Evolutionary conservation across 306 rosid species (phyloP).

Genomic region (Chamaecrista fasciculata): DNA sequence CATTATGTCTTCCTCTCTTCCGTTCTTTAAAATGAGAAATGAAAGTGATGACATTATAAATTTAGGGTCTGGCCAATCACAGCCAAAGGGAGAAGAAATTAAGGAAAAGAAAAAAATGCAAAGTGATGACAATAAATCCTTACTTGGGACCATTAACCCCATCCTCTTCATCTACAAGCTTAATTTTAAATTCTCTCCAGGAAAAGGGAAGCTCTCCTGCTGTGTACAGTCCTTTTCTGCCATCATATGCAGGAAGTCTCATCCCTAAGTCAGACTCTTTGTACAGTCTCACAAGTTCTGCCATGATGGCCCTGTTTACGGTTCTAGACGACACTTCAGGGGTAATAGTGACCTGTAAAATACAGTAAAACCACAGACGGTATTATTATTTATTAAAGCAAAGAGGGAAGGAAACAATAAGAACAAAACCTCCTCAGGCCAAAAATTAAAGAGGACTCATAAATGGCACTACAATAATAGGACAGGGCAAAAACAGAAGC

Average conservation of each 20-base stretch:
- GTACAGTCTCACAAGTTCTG: conserved; percentile 83
- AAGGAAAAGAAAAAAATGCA: neutral
- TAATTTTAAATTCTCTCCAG: conserved; percentile 81
- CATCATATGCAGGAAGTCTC: conserved; percentile 98
- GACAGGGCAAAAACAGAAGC: conserved; percentile 42
- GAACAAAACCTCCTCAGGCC: conserved; percentile 50
- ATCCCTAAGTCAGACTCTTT: conserved; percentile 82
- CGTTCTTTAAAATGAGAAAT: neutral
- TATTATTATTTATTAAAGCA: conserved; percentile 34
- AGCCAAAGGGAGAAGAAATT: neutral
- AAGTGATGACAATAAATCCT: conserved; percentile 30
- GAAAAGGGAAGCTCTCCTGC: conserved; percentile 96
- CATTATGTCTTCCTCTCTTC: neutral
- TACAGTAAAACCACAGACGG: conserved; percentile 32
- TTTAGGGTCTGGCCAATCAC: neutral
- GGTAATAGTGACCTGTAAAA: conserved; percentile 73
- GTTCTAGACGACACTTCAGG: conserved; percentile 89
- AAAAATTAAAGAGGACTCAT: conserved; percentile 32
- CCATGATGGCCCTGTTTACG: conserved; percentile 85
- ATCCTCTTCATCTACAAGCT: conserved; percentile 72
- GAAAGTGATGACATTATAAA: neutral
- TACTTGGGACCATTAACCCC: conserved; percentile 77
- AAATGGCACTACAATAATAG: conserved; percentile 55
- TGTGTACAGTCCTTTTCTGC: conserved; percentile 90
- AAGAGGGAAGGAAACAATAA: conserved; percentile 37